Conservation (phyloP, 2,329 filamentous ascomycete genomes). For the Chrysosporium queenslandicum region DNA sequence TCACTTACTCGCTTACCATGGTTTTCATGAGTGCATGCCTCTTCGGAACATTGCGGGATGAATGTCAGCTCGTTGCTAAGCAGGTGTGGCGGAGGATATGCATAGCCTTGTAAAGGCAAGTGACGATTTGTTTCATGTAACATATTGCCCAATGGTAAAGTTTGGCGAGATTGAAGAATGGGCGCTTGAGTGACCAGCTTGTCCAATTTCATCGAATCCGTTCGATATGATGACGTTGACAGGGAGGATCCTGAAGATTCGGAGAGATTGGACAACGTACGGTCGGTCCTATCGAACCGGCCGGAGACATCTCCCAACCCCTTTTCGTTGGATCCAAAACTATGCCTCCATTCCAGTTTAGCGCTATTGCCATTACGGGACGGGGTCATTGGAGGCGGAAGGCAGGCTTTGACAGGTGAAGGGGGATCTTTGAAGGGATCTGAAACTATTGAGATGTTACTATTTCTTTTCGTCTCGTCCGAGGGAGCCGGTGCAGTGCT, state of each 20-base stretch:
- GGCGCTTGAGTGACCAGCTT: conserved; percentile 8
- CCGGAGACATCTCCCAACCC: neutral
- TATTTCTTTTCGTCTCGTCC: conserved; percentile 16
- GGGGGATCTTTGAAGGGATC: conserved; percentile 16
- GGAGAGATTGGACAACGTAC: conserved; percentile 48
- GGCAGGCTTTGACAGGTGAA: conserved; percentile 14
- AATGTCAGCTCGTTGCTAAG: neutral
- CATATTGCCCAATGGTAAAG: neutral
- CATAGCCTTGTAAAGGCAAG: neutral
- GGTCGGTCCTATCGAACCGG: conserved; percentile 42
- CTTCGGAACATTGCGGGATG: neutral
- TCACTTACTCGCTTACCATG: conserved; percentile 36
- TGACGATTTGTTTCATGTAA: neutral
- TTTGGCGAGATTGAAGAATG: neutral
- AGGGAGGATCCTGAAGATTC: conserved; percentile 35
- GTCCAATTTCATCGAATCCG: conserved; percentile 12
- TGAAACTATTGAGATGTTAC: conserved; percentile 12
- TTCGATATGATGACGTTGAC: conserved; percentile 14
- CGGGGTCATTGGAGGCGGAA: conserved; percentile 8
- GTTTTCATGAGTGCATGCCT: neutral
- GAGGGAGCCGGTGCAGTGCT: conserved; percentile 11
- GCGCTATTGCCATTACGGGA: neutral
- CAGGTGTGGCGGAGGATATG: neutral
- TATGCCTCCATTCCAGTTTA: neutral
- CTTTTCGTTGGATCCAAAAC: neutral